Evolutionary conservation across 2,329 filamentous ascomycete genomes (phyloP), one percentile per base, ranked within the genome.

Genomic region (Clarireedia paspali): DNA sequence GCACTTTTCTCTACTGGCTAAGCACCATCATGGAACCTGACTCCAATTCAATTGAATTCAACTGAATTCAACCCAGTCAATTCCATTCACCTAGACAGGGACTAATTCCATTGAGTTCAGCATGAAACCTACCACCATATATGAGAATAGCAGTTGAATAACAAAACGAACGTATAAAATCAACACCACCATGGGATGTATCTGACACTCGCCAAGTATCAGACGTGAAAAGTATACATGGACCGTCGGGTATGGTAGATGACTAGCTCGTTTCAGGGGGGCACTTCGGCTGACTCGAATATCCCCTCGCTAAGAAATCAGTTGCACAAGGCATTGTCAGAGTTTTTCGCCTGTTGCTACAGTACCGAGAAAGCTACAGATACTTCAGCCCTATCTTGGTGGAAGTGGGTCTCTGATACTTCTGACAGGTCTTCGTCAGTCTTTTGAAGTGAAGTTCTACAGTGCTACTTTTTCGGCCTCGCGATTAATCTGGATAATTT

Each of bases 151-250:
- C 12, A 15, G 39, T 23, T 15, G 5, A 12, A 7, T 42, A 9
- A 47, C 14, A 7, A n/a, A 27, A 48, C 30, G 39, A 17, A 30
- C 30, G 34, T 17, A 48, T 27, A 39, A 1, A 15, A 23, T 24
- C 30, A 17, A 30, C 23, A 54, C 39, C 17, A 45, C 34, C 27
- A 30, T 30, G 12, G 44, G 7, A 40, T 15, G 39, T 14, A 17
- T 17, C 20, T 54, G 52, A 54, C 47, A 54, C 52, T 23, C 12
- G 24, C 10, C 24, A 26, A 42, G 52, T 54, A 49, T 54, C 45
- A 54, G 12, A 53, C 17, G 14, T 24, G 9, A 38, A 27, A 30
- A 26, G 26, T n/a, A 34, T 14, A 53, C 27, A 38, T 46, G 20
- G 27, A 30, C 45, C n/a, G 24, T 47, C 14, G 52, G 36, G n/a